These are phyloP conservation scores for Carallia brachiata DNA, from an alignment of 345 rosid species.

Conservation along the genomic window DNA sequence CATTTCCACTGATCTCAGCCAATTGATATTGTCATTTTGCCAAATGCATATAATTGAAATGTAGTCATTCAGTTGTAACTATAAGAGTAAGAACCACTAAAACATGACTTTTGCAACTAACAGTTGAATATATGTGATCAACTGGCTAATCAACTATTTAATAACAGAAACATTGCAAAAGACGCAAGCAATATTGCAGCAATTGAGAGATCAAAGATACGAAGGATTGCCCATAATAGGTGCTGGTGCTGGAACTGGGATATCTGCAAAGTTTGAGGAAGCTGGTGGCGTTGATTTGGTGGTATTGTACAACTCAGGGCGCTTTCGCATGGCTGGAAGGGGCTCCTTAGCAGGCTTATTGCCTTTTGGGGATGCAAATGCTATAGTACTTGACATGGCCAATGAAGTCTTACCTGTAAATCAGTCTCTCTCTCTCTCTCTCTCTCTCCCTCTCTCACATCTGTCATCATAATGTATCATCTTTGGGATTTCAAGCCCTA, in stretches of 20 bases:
- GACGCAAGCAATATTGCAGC: conserved; percentile 62
- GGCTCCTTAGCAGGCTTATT: conserved; percentile 92
- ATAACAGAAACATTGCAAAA: conserved; percentile 68
- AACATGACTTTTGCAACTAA: not conserved
- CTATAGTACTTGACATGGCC: conserved; percentile 84
- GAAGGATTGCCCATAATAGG: conserved; percentile 82
- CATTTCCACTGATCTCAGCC: not conserved
- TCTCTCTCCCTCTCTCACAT: not conserved
- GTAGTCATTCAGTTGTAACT: not conserved
- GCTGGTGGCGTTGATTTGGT: conserved; percentile 95
- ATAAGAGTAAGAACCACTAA: not conserved
- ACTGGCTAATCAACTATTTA: conserved; percentile 11
- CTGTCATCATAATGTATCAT: not conserved
- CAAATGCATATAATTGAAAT: not conserved
- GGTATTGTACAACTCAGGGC: conserved; percentile 88
- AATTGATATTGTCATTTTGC: not conserved
- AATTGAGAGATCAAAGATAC: conserved; percentile 61
- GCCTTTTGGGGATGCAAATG: conserved; percentile 96
- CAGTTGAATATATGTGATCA: not conserved
- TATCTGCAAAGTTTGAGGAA: conserved; percentile 97
- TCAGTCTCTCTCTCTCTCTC: not conserved
- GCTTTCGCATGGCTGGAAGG: conserved; percentile 98
- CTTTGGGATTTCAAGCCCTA: not conserved
- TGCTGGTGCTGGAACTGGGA: conserved; percentile 98
- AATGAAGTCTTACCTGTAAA: conserved; percentile 94